Percentiles rank a stretch among this genome's conserved stretches.
Evolutionary conservation across 2,329 filamentous ascomycete species (phyloP).

Genomic region (Aspergillus terreus): DNA sequence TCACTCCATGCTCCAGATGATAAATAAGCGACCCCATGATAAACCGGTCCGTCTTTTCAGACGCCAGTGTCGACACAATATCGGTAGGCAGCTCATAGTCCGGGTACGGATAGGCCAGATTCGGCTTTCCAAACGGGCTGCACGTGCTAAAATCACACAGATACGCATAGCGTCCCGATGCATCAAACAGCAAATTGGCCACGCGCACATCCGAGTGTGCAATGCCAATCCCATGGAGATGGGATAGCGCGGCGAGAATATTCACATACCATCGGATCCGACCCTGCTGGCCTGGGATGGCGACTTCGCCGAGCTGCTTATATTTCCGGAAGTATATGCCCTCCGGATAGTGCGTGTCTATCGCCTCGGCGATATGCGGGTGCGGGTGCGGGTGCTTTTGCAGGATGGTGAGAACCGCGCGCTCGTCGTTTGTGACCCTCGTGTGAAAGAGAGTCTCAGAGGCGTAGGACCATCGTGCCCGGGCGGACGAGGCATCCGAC

Average conservation of each 20-base stretch:
- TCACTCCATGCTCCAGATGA: neutral
- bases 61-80: neutral
- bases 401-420: neutral
- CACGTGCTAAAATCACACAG: neutral
- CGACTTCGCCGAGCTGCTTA: neutral
- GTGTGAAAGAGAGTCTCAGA: neutral
- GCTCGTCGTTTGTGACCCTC: neutral
- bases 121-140: neutral
- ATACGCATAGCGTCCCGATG: neutral
- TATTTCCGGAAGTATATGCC: neutral
- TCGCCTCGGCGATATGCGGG: neutral
- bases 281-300: neutral
- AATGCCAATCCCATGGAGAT: neutral
- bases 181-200: neutral
- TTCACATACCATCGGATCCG: neutral
- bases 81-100: neutral
- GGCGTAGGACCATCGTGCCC: neutral
- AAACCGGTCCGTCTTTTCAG: neutral
- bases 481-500: neutral
- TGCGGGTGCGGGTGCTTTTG: neutral
- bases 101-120: neutral
- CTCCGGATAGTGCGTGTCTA: neutral
- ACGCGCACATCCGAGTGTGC: neutral
- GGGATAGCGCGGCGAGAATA: neutral
- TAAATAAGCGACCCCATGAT: neutral